Evolutionary conservation across 2,329 filamentous ascomycete genomes (phyloP), one percentile per base, ranked within the genome.

Genomic region (Trichophyton rubrum): DNA sequence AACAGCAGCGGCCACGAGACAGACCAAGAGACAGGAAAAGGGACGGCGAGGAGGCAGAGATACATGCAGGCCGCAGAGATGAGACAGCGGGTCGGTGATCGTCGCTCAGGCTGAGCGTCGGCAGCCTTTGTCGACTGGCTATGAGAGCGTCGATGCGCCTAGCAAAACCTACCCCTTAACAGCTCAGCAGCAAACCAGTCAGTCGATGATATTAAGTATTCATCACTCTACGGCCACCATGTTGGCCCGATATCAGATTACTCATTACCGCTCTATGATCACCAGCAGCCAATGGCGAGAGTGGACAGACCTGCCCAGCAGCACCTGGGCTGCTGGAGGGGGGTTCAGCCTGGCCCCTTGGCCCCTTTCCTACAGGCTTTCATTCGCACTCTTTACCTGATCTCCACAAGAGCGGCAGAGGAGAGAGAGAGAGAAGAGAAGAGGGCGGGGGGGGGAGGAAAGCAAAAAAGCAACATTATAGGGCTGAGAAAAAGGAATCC

Each of bases 401-500:
- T 20, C 20, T 47, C n/a, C n/a, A 9, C n/a, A 9, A 45, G 7
- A 22, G 43, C 43, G 43, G 43, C 49, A 27, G 49, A 53, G 27
- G 24, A 27, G 6, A 5, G 15, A 15, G n/a, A 43, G n/a, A n/a
- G 40, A 43, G n/a, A n/a, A n/a, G 40, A 43, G 40, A 8, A 7
- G 6, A 30, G 27, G 2, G 27, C 27, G 27, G 27, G 27, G 27
- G 27, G 27, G 15, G n/a, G 40, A 24, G 22, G n/a, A 20, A 43
- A n/a, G 15, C 40, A 43, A 43, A 43, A 53, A 24, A 30, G 49
- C 22, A 53, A 47, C 43, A 8, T 22, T 24, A 53, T 53, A 53
- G 49, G 49, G 49, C 49, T 53, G 49, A 53, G 49, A 53, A 53
- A 53, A 53, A 53, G 49, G 49, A 53, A 53, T 6, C 49, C 13